phyloP scores from a whole-genome alignment of 805 yeast species.

The Candida sithepensis region DNA sequence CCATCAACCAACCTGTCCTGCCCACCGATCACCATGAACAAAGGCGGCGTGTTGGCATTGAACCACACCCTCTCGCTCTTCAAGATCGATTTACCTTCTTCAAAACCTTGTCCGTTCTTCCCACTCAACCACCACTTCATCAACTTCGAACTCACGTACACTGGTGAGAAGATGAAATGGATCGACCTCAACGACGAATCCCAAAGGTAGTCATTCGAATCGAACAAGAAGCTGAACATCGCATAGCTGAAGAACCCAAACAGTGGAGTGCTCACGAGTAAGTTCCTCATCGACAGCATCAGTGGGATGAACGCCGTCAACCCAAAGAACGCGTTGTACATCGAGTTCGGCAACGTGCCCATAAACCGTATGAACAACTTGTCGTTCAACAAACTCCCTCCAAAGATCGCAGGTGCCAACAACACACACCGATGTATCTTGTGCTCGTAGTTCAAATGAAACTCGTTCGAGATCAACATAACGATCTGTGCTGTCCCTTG shows the following conservation, averaged over 20 bases:
- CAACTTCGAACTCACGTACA: constrained; percentile 69
- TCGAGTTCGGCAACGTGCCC: constrained; percentile 43
- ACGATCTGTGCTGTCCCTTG: constrained; percentile 92
- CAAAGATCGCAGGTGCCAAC: constrained; percentile 88
- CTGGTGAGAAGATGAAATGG: constrained; percentile 84
- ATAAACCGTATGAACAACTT: constrained; percentile 60
- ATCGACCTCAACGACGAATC: constrained; percentile 61
- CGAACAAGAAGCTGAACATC: constrained; percentile 83
- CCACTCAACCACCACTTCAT: constrained; percentile 91
- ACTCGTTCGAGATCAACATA: constrained; percentile 54
- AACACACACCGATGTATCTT: constrained; percentile 69
- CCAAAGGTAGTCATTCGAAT: constrained; percentile 83
- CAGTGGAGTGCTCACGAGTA: constrained; percentile 45
- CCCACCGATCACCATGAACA: constrained; percentile 68
- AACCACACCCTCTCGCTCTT: constrained; percentile 57
- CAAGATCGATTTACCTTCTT: constrained; percentile 44
- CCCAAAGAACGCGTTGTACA: constrained; percentile 63
- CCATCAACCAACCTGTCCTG: constrained; percentile 80
- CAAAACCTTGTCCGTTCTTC: constrained; percentile 42
- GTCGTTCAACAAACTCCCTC: constrained; percentile 69
- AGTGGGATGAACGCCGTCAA: constrained; percentile 72
- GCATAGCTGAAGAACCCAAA: constrained; percentile 68
- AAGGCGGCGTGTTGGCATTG: constrained; percentile 45
- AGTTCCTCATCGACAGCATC: constrained; percentile 56
- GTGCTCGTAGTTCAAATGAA: constrained; percentile 32